Conservation (phyloP, 768 basidiomycete genomes). For the Lanmaoa pseudosensibilis region DNA sequence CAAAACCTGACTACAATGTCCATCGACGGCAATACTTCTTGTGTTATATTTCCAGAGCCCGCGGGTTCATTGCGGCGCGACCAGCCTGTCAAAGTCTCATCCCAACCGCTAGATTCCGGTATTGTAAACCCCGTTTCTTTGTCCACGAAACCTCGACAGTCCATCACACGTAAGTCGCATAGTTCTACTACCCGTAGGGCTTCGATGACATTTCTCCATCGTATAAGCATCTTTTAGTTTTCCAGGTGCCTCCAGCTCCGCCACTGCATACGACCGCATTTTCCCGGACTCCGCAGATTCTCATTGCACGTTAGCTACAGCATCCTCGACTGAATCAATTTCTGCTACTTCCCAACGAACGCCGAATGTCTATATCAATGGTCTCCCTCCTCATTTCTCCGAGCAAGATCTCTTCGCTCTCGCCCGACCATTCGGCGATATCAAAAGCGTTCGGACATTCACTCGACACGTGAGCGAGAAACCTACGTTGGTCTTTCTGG, state of each 20-base stretch:
- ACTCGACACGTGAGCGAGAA: constrained; percentile 79
- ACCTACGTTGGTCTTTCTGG: constrained; percentile 41
- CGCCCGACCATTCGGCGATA: constrained; percentile 66
- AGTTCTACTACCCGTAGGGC: background rate
- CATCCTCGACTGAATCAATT: constrained; percentile 15
- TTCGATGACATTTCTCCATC: constrained; percentile 4
- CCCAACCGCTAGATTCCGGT: constrained; percentile 14
- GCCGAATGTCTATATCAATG: constrained; percentile 88
- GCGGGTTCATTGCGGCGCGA: constrained; percentile 4
- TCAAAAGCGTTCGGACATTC: constrained; percentile 80
- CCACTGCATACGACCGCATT: constrained; percentile 13
- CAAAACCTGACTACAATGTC: constrained; percentile 11
- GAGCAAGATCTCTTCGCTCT: constrained; percentile 78
- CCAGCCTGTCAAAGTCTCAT: constrained; percentile 8
- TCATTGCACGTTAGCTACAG: constrained; percentile 8
- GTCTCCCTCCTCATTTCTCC: constrained; percentile 78
- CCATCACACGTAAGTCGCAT: constrained; percentile 28
- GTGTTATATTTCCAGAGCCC: constrained; percentile 20
- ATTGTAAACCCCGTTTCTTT: constrained; percentile 10
- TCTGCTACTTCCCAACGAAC: constrained; percentile 35
- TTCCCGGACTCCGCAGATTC: constrained; percentile 16
- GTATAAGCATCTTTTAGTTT: constrained; percentile 29
- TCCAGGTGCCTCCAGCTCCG: constrained; percentile 12
- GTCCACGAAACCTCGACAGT: constrained; percentile 9
- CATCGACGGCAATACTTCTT: constrained; percentile 20